Evolutionary conservation across 106 monocot species (phyloP), one percentile per base, ranked within the genome.

Genomic region (Phalaenopsis equestris): DNA sequence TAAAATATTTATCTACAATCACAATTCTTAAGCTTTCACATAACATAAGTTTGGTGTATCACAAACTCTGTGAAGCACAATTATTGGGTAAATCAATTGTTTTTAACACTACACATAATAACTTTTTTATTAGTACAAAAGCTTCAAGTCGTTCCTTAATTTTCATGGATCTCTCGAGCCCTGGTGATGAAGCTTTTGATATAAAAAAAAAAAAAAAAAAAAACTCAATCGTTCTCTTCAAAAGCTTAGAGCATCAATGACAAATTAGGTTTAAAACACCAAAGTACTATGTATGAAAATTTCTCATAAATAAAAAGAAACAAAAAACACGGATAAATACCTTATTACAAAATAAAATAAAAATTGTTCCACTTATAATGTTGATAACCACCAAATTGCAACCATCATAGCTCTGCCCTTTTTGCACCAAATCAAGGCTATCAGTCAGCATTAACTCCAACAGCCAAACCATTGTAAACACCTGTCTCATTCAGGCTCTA

Each of bases 271-370:
- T 30, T 30, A 30, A 30, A 30, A 30, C 30, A 30, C 30, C 30
- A 6, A 45, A 3, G 43, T 45, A 6, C 5, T 45, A 45, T 45
- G 43, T 45, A 45, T 45, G 43, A 4, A 45, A 45, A 45, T 45
- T 6, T 6, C 43, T 6, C 43, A 2, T 2, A 52, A 52, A 52
- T 12, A 52, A 52, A 52, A 41, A 2, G 3, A 55, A 55, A 75
- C 3, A 21, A 14, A 79, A 16, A 41, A 61, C 18, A 41, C 65
- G 0, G 74, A 3, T 21, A 23, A 42, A 76, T 48, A 99, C 98
- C 92, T 92, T 91, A 84, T 99, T 99, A 79, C 98, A 99, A n/a
- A 99, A 83, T 90, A 86, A 93, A 83, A 98, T 99, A 77, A 99
- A 99, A 78, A 99, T 70, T 12, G 91, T 94, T 52, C 98, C 98